A percentile compares a stretch with the other conserved stretches of the same genome.
phyloP scores from a whole-genome alignment of 352 stramenopile species.

The Phytophthora syringae region DNA sequence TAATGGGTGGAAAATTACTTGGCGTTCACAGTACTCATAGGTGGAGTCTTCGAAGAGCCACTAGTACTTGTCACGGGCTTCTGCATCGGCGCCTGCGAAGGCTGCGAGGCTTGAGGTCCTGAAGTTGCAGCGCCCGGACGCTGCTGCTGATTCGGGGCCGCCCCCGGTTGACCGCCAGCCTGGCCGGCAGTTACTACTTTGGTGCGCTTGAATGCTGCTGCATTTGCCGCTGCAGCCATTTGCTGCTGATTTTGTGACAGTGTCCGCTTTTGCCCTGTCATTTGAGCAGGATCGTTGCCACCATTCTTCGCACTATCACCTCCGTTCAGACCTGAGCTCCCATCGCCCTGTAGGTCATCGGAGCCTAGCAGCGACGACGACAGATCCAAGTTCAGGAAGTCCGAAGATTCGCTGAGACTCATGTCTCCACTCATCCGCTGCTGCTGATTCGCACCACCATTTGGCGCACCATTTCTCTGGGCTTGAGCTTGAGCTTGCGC shows the following conservation, averaged over 20 bases:
- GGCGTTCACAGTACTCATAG: constrained; percentile 89
- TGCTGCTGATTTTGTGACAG: constrained; percentile 84
- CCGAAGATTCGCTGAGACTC: constrained; percentile 67
- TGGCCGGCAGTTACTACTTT: constrained; percentile 57
- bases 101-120: constrained; percentile 56
- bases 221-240: constrained; percentile 82
- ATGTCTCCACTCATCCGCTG: constrained; percentile 67
- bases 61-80: constrained; percentile 72
- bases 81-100: constrained; percentile 66
- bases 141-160: constrained; percentile 37
- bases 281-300: constrained; percentile 30
- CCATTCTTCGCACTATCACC: constrained; percentile 45
- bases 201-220: constrained; percentile 82
- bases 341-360: constrained; percentile 61
- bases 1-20: constrained; percentile 65
- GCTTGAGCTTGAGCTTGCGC: constrained; percentile 34
- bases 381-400: constrained; percentile 87
- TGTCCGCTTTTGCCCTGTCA: constrained; percentile 67
- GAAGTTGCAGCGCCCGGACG: constrained; percentile 39
- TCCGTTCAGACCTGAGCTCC: constrained; percentile 45
- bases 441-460: constrained; percentile 41
- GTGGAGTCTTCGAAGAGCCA: constrained; percentile 84
- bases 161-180: constrained; percentile 25
- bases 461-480: constrained; percentile 35
- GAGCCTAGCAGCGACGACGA: constrained; percentile 71